Percentiles rank a stretch among this genome's conserved stretches.
Conservation (phyloP, 148 eudicot genomes). For the Rhododendron ferrugineum region DNA sequence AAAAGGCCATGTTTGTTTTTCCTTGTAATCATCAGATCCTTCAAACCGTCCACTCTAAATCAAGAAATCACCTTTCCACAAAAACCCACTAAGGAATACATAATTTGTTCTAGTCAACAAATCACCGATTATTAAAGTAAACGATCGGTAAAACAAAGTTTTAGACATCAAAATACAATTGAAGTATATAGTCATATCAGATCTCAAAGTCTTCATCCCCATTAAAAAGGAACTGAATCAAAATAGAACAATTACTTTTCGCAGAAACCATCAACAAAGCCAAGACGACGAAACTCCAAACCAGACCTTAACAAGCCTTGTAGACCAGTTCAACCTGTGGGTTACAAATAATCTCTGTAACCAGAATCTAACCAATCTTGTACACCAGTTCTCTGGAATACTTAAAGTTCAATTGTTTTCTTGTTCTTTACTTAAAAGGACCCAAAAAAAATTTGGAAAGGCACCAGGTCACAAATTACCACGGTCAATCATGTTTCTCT, state of each 20-base stretch:
- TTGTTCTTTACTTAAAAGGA: not conserved
- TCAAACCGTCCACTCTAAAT: not conserved
- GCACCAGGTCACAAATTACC: not conserved
- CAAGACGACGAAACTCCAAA: not conserved
- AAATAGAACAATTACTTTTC: not conserved
- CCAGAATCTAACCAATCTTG: not conserved
- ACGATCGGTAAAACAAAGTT: not conserved
- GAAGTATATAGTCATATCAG: not conserved
- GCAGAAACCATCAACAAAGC: not conserved
- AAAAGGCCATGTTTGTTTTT: not conserved
- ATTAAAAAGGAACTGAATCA: not conserved
- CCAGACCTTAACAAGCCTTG: not conserved
- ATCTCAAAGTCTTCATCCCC: not conserved
- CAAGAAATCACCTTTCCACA: not conserved
- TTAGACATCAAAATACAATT: not conserved
- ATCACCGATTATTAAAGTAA: not conserved
- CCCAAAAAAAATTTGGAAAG: too few relatives aligned
- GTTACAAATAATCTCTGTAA: not conserved
- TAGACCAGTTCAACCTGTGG: not conserved
- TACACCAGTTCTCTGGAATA: not conserved
- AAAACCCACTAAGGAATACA: not conserved
- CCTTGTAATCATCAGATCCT: not conserved
- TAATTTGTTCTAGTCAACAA: not conserved
- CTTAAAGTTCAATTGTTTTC: not conserved
- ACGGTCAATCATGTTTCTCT: not conserved